Base-by-base conservation (phyloP, 2,329 filamentous ascomycete genomes). In the Trichoderma asperellum region DNA sequence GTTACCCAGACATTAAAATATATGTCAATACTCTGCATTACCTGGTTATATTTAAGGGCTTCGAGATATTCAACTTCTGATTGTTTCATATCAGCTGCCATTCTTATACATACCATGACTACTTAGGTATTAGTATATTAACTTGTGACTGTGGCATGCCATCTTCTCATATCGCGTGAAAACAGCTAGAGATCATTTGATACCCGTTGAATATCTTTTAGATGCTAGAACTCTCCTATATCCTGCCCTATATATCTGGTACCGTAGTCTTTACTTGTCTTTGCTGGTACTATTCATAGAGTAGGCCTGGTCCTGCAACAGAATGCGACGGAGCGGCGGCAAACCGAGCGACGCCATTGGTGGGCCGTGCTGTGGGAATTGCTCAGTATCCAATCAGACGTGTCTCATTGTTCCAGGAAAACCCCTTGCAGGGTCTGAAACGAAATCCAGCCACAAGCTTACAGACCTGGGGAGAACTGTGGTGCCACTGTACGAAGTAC, bases 281-380 rank as follows among this genome's bases (percentile, higher is more conserved):
- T 32, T 32, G 32, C 32, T 32, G 32, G 32, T 8, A 32, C 7
- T 32, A 32, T 32, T 32, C 32, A 32, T 32, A 1, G 7, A 32
- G 32, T 32, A 32, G 32, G 32, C 5, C 37, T 43, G 16, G 37
- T 43, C 0, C 40, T 57, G 55, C n/a, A 24, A 56, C 49, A 68
- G 6, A 57, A n/a, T 56, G 32, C 52, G 18, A 11, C 10, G 35
- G 32, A 12, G 24, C 18, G 68, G 70, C 70, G 70, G 70, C 52
- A 69, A 71, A 71, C 69, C 32, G 56, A 53, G 59, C 55, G 55
- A 37, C 49, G 32, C 64, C 53, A 66, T 71, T 71, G 71, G 69
- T 43, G 18, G 34, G 59, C 32, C 18, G 53, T 7, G n/a, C 8
- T 29, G 47, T 65, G 55, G 56, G 47, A 63, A 47, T 37, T 11